Evolutionary conservation across 805 yeast species (phyloP), one percentile per base, ranked within the genome.

Genomic region (Hanseniaspora singularis): DNA sequence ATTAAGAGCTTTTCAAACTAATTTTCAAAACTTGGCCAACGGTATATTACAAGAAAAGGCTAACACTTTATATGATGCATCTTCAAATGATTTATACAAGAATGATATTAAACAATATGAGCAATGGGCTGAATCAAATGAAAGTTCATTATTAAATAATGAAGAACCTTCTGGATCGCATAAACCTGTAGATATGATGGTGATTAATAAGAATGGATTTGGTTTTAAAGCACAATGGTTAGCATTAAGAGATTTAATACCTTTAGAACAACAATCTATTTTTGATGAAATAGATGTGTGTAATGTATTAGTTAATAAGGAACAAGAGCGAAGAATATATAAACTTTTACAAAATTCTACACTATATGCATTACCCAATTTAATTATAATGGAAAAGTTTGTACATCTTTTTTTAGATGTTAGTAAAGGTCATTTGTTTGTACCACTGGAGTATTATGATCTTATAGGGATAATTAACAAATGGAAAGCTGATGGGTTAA

Each of bases 401-500:
- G 20, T 42, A 11, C 37, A 33, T 16, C 6, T 48, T 14, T 41
- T 41, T 7, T 19, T 42, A 11, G 33, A 38, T 6, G 2, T 15
- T n/a, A 18, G 16, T 9, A 41, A 32, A 14, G 18, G 26, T 2
- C 33, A 36, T 16, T 19, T 48, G 10, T n/a, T 48, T 5, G 16
- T 48, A 4, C 50, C 50, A 4, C 19, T 48, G 10, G 47, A 48
- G 16, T 23, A 16, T 4, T 48, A 39, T 22, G 50, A 48, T 38
- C 14, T 48, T 1, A 3, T 41, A 7, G 50, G 50, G 11, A 48
- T 48, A 12, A 22, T 48, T 10, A 24, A 41, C 8, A 48, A 41
- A 22, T 48, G 50, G 50, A 48, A 48, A 16, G 14, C 20, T 8
- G 47, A 48, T 19, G 47, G 47, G 1, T 48, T 40, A 10, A 28